A percentile compares a stretch with the other conserved stretches of the same genome.
Evolutionary conservation across 805 yeast species (phyloP).

Genomic region (Candida dendrica): DNA sequence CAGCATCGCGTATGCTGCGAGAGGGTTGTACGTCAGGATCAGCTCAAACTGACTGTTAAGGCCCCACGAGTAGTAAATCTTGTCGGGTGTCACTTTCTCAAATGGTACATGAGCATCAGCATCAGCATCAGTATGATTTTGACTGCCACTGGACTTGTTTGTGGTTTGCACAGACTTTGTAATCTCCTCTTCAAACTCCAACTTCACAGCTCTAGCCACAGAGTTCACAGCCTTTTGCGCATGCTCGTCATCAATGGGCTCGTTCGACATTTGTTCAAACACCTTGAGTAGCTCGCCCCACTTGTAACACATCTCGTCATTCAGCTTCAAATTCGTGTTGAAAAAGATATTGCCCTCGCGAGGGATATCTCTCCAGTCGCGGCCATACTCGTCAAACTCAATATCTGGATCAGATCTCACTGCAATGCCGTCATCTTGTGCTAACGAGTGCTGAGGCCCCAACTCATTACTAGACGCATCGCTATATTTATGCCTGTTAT

Average conservation of each 20-base stretch:
- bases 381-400: constrained; percentile 52
- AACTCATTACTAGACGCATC: not conserved
- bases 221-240: constrained; percentile 39
- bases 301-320: constrained; percentile 7
- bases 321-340: constrained; percentile 12
- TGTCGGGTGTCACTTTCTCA: constrained; percentile 37
- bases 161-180: constrained; percentile 3
- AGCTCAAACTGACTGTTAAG: constrained; percentile 41
- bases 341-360: constrained; percentile 45
- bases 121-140: constrained; percentile 9
- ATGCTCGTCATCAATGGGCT: constrained; percentile 17
- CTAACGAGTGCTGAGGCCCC: not conserved
- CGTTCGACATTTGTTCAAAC: constrained; percentile 21
- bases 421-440: constrained; percentile 18
- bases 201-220: constrained; percentile 45
- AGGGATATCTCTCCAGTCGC: constrained; percentile 70
- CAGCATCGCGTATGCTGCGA: constrained; percentile 45
- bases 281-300: constrained; percentile 19
- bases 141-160: constrained; percentile 6
- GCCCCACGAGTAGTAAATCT: constrained; percentile 40
- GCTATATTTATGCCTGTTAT: constrained; percentile 1
- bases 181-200: constrained; percentile 30
- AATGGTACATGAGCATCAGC: constrained; percentile 20
- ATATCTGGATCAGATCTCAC: constrained; percentile 28
- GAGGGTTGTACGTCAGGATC: constrained; percentile 43